Conservation (phyloP, 768 basidiomycete genomes). For the Lentinula edodes region DNA sequence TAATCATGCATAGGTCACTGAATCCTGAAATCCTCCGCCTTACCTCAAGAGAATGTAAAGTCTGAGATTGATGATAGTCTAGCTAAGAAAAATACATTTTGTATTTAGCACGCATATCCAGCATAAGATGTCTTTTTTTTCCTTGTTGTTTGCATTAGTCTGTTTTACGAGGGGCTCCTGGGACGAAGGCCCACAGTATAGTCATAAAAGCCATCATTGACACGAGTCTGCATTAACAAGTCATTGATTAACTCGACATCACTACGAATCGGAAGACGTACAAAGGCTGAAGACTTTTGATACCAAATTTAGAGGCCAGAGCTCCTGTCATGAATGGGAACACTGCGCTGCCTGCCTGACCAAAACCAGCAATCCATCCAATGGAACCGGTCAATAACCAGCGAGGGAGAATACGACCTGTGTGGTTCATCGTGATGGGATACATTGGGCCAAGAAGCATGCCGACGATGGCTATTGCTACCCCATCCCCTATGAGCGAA, state of each 20-base stretch:
- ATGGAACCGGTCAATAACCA: slow-evolving; percentile 50
- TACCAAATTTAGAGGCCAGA: slow-evolving; percentile 55
- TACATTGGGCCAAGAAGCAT: slow-evolving; percentile 49
- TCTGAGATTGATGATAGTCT: no score
- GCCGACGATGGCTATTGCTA: slow-evolving; percentile 20
- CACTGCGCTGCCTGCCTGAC: slow-evolving; percentile 66
- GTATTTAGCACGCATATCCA: no score
- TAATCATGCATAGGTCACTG: no score
- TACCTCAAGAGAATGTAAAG: no score
- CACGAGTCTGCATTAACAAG: slow-evolving; percentile 21
- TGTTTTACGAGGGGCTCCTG: slow-evolving; percentile 11
- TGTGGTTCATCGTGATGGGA: slow-evolving; percentile 49
- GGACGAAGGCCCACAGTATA: slow-evolving; percentile 36
- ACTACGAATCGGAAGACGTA: slow-evolving; percentile 11
- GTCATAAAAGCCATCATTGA: slow-evolving; percentile 39
- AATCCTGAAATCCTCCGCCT: no score
- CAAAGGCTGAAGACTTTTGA: slow-evolving; percentile 42
- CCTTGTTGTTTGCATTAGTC: not conserved
- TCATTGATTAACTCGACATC: not conserved
- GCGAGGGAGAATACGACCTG: slow-evolving; percentile 47
- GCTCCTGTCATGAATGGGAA: slow-evolving; percentile 74
- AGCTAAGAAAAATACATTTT: no score
- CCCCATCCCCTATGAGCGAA: slow-evolving; percentile 40
- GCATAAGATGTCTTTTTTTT: not conserved
- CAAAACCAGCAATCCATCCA: slow-evolving; percentile 64